Conservation (phyloP, 1,284 basidiomycete species). For the Ganoderma leucocontextum region DNA sequence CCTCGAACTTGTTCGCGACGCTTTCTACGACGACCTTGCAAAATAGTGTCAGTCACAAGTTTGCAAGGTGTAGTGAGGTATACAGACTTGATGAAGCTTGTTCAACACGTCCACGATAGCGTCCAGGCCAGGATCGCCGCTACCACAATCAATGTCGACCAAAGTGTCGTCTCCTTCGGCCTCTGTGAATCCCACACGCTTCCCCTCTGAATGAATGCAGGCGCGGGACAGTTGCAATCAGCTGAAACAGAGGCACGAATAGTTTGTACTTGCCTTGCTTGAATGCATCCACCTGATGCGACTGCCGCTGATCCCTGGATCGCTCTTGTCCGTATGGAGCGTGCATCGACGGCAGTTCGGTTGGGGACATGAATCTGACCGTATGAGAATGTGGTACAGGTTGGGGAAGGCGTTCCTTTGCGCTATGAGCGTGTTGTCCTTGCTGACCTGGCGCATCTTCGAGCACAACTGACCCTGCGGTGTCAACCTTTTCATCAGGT, state of each 20-base stretch:
- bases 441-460: neutral
- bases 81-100: constrained; percentile 36
- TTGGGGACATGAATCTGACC: neutral
- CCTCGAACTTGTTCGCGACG: constrained; percentile 51
- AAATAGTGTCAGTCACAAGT: neutral
- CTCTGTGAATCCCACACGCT: neutral
- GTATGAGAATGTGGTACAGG: neutral
- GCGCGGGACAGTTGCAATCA: neutral
- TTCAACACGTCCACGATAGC: constrained; percentile 36
- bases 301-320: neutral
- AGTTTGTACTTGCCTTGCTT: neutral
- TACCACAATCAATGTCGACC: neutral
- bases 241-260: neutral
- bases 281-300: neutral
- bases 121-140: constrained; percentile 23
- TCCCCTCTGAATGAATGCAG: neutral
- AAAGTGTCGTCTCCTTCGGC: constrained; percentile 10
- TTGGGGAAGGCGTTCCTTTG: neutral
- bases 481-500: too few species aligned
- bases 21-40: constrained; percentile 52
- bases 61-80: neutral
- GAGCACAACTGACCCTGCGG: too few species aligned
- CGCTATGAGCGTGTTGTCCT: neutral
- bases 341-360: neutral
- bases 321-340: neutral